phyloP scores from a whole-genome alignment of 345 rosid species.

The Gossypium mustelinum region DNA sequence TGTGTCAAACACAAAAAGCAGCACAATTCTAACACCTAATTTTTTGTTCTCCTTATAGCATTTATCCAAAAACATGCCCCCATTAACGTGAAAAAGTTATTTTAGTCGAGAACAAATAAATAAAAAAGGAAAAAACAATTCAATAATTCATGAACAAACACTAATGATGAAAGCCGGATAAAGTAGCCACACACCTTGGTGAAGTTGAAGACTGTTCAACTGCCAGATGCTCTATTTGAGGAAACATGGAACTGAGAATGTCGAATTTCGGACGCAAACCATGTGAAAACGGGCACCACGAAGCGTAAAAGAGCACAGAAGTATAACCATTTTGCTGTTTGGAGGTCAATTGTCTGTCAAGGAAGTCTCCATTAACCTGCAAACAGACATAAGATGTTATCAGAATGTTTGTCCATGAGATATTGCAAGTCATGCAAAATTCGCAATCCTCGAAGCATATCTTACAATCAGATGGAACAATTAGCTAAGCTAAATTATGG shows the following conservation, averaged over 20 bases:
- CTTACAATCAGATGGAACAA: neutral
- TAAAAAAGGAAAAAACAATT: neutral
- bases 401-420: constrained; percentile 15
- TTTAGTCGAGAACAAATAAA: neutral
- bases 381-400: neutral
- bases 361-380: constrained; percentile 69
- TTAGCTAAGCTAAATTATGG: neutral
- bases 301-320: constrained; percentile 74
- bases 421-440: neutral
- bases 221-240: constrained; percentile 64
- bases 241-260: constrained; percentile 66
- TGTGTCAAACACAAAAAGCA: neutral
- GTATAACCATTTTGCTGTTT: constrained; percentile 34
- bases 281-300: constrained; percentile 78
- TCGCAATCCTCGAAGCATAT: neutral
- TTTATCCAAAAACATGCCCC: neutral
- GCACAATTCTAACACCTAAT: neutral
- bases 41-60: neutral
- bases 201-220: constrained; percentile 63
- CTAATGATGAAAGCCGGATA: constrained; percentile 2
- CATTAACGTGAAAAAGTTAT: constrained; percentile 8
- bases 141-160: neutral
- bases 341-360: constrained; percentile 50
- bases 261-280: constrained; percentile 44
- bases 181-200: constrained; percentile 56